Percentiles rank a stretch among this genome's conserved stretches.
These are phyloP conservation scores for Acanthamoeba lenticulata DNA, from an alignment of 208 protist genomes.

Conservation along the genomic window DNA sequence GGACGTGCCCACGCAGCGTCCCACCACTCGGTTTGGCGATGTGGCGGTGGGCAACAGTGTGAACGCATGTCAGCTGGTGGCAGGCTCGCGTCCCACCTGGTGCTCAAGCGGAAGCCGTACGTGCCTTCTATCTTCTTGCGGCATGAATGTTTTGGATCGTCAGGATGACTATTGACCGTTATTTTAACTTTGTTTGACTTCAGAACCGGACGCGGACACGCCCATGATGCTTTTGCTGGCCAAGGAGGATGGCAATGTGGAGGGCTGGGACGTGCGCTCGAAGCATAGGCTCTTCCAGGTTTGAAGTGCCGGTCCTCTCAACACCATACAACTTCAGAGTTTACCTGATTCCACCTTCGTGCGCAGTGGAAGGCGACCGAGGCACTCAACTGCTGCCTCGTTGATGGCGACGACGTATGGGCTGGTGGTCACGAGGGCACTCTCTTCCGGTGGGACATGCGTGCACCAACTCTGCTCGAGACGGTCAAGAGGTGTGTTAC, in stretches of 20 bases:
- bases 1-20: slow-evolving; percentile 26
- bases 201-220: neutral
- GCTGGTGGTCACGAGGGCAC: neutral
- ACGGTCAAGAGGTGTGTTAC: neutral
- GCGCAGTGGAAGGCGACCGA: neutral
- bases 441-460: neutral
- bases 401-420: neutral
- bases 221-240: neutral
- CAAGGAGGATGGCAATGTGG: neutral
- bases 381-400: slow-evolving; percentile 38
- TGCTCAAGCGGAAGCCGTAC: neutral
- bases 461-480: neutral
- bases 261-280: neutral
- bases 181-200: too few relatives aligned
- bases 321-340: too few relatives aligned
- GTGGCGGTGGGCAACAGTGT: neutral
- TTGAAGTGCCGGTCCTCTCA: too few relatives aligned
- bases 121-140: too few relatives aligned
- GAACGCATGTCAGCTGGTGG: neutral
- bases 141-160: too few relatives aligned
- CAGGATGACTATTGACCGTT: neutral
- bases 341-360: too few relatives aligned
- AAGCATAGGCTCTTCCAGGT: neutral
- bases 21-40: neutral
- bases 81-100: neutral